Base-by-base conservation (phyloP, 129 eudicot species). In the sunflower (Helianthus annuus) region DNA sequence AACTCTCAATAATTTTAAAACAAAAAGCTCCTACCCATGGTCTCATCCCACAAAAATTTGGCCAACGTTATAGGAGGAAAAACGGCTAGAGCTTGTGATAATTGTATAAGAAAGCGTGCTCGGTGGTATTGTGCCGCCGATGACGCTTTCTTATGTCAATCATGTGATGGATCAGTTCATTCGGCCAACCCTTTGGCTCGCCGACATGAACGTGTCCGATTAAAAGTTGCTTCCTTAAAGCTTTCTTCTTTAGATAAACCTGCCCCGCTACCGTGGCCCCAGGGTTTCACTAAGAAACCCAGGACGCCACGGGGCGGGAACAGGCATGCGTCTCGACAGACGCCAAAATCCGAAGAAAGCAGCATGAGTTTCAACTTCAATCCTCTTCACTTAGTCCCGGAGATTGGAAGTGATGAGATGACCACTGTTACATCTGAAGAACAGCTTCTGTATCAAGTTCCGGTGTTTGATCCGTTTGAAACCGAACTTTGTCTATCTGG, bases 61-160 rank as follows among this genome's bases (percentile, higher is more conserved):
- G 95, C 95, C 7, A 85, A 80, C 73, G 86, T 77, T 17, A 85
- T 90, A 8, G 91, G 87, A 6, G 97, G 84, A 58, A 90, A 87
- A 66, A 85, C 95, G 66, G 91, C 90, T 5, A 77, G 97, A 75
- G 87, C 97, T n/a, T 90, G 97, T 48, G 97, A 87, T 65, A 81
- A 74, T 74, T 90, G 97, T 48, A 75, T 85, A 64, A 87, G 59
- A 63, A 90, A 85, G 82, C 86, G 97, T n/a, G 91, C 97, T 62
- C 77, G 89, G 44, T 87, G 91, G 95, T 87, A 90, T 32, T 90
- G 97, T 42, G 78, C 95, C 0, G 89, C 97, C 46, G 97, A 87
- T 45, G 95, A 90, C 61, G 95, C 95, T 46, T 90, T 90, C 78
- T 76, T 90, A n/a, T 90, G 97, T 65, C 95, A 90, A 75, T 63